phyloP scores from a whole-genome alignment of 139 green algal species.

The Micractinium sp. region DNA sequence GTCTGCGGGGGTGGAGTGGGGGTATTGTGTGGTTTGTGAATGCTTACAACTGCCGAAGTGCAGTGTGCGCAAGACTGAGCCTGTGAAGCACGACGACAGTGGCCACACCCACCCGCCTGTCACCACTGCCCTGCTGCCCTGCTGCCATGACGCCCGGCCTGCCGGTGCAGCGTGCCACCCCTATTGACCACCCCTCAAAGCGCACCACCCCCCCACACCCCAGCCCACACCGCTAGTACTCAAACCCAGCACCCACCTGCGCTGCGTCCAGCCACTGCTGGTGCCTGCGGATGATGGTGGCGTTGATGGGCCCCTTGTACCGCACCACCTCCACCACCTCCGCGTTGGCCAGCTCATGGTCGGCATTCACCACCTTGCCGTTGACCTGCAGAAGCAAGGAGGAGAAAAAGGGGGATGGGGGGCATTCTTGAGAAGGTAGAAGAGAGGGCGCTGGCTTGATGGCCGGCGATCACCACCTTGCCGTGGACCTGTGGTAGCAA shows the following conservation, averaged over 20 bases:
- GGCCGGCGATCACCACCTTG: too few species aligned
- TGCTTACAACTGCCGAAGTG: not conserved
- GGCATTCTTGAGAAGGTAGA: too few species aligned
- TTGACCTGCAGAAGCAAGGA: constrained; percentile 63
- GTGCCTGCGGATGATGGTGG: constrained; percentile 49
- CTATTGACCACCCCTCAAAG: not conserved
- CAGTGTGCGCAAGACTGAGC: not conserved
- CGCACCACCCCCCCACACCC: not conserved
- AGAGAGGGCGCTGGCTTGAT: too few species aligned
- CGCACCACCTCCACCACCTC: constrained; percentile 87
- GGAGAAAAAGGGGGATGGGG: not conserved
- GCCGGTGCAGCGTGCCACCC: too few species aligned
- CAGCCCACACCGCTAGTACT: not conserved
- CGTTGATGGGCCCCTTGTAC: constrained; percentile 54
- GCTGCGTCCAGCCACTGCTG: constrained; percentile 52
- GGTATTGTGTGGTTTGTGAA: not conserved
- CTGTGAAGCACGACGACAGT: too few species aligned
- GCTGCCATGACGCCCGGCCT: too few species aligned
- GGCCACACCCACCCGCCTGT: too few species aligned
- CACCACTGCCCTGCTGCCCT: too few species aligned
- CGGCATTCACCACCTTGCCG: constrained; percentile 63
- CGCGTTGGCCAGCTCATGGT: constrained; percentile 73
- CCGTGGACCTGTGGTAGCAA: too few species aligned
- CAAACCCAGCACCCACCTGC: not conserved
- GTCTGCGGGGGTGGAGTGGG: constrained; percentile 30